Evolutionary conservation across 345 rosid species (phyloP).

Genomic region (Euphorbia peplus): DNA sequence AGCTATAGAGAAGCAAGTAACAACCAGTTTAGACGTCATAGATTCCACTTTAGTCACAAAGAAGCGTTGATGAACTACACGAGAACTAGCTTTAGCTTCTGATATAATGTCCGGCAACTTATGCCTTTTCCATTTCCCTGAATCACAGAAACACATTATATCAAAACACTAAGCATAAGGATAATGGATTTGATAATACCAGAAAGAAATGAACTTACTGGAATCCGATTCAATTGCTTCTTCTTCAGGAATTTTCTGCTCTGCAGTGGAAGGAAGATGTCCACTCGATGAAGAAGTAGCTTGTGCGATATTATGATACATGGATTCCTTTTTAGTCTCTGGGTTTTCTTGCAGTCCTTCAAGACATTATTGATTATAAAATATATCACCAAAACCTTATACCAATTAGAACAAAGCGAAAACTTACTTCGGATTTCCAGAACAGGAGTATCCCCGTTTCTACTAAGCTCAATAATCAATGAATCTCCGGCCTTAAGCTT

Average conservation of each 20-base stretch:
- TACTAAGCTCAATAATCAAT: constrained; percentile 9
- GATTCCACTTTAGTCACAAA: constrained; percentile 1
- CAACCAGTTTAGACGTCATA: not conserved
- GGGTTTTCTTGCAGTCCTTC: not conserved
- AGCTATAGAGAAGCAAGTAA: not conserved
- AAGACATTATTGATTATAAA: not conserved
- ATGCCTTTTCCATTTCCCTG: constrained; percentile 3
- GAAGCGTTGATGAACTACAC: not conserved
- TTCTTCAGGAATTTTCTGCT: constrained; percentile 8
- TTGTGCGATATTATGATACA: not conserved
- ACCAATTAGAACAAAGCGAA: too few relatives aligned
- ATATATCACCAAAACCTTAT: too few relatives aligned
- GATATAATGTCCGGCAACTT: not conserved
- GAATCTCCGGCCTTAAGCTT: constrained; percentile 12
- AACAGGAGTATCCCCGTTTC: constrained; percentile 3
- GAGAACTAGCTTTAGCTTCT: not conserved
- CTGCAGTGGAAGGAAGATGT: not conserved
- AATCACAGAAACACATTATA: not conserved
- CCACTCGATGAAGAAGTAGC: not conserved
- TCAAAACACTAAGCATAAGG: too few relatives aligned
- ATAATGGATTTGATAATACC: too few relatives aligned
- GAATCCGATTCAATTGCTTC: not conserved
- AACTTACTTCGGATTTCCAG: constrained; percentile 9
- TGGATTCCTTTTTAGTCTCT: too few relatives aligned
- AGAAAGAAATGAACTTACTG: not conserved